Evolutionary conservation across 371 early-diverging fungal genomes (phyloP).

Genomic region (Smittium culicis): DNA sequence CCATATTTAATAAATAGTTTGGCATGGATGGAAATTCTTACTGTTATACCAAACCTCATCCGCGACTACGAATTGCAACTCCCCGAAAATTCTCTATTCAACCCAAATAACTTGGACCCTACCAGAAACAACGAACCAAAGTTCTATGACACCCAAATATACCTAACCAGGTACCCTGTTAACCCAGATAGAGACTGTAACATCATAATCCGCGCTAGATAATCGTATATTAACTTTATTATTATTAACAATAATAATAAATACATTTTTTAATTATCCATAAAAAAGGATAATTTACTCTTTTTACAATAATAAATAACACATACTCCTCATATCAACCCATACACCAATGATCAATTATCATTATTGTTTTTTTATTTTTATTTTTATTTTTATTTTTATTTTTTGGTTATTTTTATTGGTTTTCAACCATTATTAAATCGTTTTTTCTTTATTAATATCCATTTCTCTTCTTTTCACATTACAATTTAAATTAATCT

Average conservation of each 20-base stretch:
- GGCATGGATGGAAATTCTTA: slow-evolving; percentile 18
- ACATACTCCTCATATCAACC: background rate
- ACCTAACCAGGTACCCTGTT: background rate
- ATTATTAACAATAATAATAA: background rate
- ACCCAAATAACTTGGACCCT: slow-evolving; percentile 13
- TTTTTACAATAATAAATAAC: slow-evolving; percentile 2
- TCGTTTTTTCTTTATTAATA: too few species aligned
- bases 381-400: too few species aligned
- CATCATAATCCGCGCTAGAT: too few species aligned
- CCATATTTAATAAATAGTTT: background rate
- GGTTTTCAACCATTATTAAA: too few species aligned
- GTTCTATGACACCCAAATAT: background rate
- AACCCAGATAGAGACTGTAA: slow-evolving; percentile 2
- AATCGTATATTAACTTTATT: background rate
- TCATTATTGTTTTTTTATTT: too few species aligned
- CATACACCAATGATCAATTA: background rate
- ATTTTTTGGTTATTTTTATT: too few species aligned
- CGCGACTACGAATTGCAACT: slow-evolving; percentile 17
- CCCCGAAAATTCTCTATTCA: slow-evolving; percentile 17
- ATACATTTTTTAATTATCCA: slow-evolving; percentile 13
- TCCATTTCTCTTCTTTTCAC: too few species aligned
- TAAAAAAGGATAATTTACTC: slow-evolving; percentile 19
- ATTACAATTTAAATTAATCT: too few species aligned
- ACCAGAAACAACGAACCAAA: slow-evolving; percentile 2
- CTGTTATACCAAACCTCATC: slow-evolving; percentile 24